These are phyloP conservation scores for Litsea cubeba DNA, from an alignment of 164 flowering plant species.

Conservation along the genomic window DNA sequence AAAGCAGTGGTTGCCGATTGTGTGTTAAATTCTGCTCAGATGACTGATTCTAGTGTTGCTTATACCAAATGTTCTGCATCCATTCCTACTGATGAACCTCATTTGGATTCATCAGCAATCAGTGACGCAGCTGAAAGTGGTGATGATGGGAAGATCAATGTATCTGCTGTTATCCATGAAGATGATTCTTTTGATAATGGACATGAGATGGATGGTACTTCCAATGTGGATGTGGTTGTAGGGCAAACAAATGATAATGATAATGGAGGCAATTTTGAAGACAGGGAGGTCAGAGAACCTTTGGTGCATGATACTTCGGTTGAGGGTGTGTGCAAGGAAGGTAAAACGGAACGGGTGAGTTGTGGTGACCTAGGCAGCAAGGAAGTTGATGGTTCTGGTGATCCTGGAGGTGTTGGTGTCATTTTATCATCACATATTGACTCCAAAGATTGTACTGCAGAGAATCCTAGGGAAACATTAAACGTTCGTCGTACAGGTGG, in stretches of 20 bases:
- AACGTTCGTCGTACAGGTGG: conserved; percentile 4
- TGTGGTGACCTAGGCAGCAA: conserved; percentile 14
- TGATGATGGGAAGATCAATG: conserved; percentile 31
- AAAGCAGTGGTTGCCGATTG: conserved; percentile 8
- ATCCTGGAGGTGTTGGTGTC: not conserved
- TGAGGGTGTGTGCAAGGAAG: conserved; percentile 11
- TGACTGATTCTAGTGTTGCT: no score
- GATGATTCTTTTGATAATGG: conserved; percentile 37
- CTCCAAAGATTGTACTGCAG: not conserved
- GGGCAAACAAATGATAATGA: conserved; percentile 13
- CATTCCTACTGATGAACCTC: conserved; percentile 7
- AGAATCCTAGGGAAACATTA: not conserved
- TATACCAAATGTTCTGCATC: no score
- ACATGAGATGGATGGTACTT: conserved; percentile 37
- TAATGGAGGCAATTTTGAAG: conserved; percentile 46
- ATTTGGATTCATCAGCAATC: conserved; percentile 8
- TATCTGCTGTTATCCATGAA: conserved; percentile 31
- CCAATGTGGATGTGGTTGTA: conserved; percentile 12
- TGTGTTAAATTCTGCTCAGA: not conserved
- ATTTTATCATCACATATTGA: not conserved
- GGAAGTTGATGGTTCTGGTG: not conserved
- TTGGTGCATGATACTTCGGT: conserved; percentile 10
- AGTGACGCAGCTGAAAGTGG: conserved; percentile 31
- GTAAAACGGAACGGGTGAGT: conserved; percentile 1
- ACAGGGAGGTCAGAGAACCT: conserved; percentile 61